Evolutionary conservation across 768 basidiomycete species (phyloP).

Genomic region (Pulveroboletus sp.): DNA sequence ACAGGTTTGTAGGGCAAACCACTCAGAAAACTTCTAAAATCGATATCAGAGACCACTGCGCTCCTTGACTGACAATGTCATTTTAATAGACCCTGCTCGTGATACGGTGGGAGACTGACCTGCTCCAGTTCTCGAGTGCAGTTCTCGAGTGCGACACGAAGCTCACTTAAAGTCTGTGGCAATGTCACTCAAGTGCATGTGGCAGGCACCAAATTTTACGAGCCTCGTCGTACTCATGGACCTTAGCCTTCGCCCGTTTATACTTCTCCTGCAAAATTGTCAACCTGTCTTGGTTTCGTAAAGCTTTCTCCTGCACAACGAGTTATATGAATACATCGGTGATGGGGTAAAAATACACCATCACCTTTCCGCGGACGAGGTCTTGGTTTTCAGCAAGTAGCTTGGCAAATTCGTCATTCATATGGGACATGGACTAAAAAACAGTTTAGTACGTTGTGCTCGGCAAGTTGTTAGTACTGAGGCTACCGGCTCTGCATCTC

Average conservation of each 20-base stretch:
- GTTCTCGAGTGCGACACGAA: slow-evolving; percentile 17
- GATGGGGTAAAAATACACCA: neutral
- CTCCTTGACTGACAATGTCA: slow-evolving; percentile 10
- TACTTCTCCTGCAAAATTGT: slow-evolving; percentile 19
- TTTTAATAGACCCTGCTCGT: slow-evolving; percentile 1
- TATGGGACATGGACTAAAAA: slow-evolving; percentile 9
- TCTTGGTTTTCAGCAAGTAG: slow-evolving; percentile 14
- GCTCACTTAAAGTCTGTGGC: slow-evolving; percentile 16
- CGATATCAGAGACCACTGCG: slow-evolving; percentile 12
- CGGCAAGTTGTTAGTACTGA: neutral
- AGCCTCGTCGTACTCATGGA: slow-evolving; percentile 17
- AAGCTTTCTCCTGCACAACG: slow-evolving; percentile 12
- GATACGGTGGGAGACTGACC: neutral
- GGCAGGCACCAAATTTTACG: slow-evolving; percentile 1
- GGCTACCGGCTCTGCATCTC: slow-evolving; percentile 6
- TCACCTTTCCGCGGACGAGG: slow-evolving; percentile 17
- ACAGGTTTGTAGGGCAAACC: slow-evolving; percentile 9
- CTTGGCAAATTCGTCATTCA: slow-evolving; percentile 11
- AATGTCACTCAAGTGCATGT: neutral
- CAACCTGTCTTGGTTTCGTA: slow-evolving; percentile 6
- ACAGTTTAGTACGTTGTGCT: slow-evolving; percentile 1
- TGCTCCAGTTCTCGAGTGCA: slow-evolving; percentile 22
- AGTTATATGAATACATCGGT: neutral
- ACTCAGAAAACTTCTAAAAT: slow-evolving; percentile 9
- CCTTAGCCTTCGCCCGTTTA: slow-evolving; percentile 15